Conservation (phyloP, 257 asterid species). For the Jasminum sambac region DNA sequence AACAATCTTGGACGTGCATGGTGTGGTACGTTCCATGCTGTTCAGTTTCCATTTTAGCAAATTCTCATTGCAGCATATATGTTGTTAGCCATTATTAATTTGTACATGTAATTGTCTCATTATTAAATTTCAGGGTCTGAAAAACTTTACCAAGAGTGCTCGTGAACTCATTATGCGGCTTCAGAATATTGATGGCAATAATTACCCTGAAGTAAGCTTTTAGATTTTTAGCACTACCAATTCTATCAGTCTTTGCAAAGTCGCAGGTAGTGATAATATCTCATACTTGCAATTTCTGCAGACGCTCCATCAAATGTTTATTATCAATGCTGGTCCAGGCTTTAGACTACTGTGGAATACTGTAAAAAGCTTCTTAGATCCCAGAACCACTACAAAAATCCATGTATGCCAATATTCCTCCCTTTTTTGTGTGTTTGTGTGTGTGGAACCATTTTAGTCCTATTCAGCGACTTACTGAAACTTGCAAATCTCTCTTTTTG, state of each 20-base stretch:
- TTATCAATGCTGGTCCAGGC: constrained; percentile 83
- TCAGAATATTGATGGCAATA: constrained; percentile 87
- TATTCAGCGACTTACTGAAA: constrained; percentile 22
- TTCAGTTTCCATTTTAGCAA: constrained; percentile 9
- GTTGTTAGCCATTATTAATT: neutral
- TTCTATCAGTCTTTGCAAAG: constrained; percentile 20
- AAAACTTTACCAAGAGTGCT: constrained; percentile 71
- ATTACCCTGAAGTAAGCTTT: constrained; percentile 73
- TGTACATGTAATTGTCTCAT: constrained; percentile 11
- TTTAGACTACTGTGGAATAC: constrained; percentile 75
- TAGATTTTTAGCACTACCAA: constrained; percentile 24
- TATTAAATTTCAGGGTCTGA: constrained; percentile 57
- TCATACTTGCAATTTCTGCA: constrained; percentile 34
- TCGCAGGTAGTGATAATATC: constrained; percentile 26
- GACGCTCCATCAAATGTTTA: constrained; percentile 86
- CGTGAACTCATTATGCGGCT: constrained; percentile 72
- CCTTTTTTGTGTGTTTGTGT: too few species aligned
- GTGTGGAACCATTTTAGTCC: constrained; percentile 10
- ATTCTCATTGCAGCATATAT: neutral
- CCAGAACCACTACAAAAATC: constrained; percentile 70
- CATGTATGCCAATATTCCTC: constrained; percentile 49
- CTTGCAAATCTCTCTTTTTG: constrained; percentile 13
- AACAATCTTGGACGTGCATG: constrained; percentile 81
- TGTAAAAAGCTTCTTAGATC: constrained; percentile 66
- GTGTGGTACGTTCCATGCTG: constrained; percentile 61